Evolutionary conservation across 345 rosid species (phyloP), one percentile per base, ranked within the genome.

Genomic region (Excoecaria cochinchinensis): DNA sequence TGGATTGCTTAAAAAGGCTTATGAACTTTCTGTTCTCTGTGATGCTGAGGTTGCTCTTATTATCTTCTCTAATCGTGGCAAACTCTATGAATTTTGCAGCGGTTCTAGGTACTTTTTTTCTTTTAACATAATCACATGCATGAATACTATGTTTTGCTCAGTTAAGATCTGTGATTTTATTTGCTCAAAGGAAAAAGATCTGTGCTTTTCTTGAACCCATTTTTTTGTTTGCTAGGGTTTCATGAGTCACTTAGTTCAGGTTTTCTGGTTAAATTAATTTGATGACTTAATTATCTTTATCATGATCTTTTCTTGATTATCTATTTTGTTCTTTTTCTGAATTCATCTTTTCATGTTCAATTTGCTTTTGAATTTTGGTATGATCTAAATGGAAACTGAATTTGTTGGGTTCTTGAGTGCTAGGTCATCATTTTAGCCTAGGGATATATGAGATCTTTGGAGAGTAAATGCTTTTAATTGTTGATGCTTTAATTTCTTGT

Each of bases 31-130:
- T 16, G 76, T 88, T 62, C 88, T 88, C 50, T 86, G 91, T 75
- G 89, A 88, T 78, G 91, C 91, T 67, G 91, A 88, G 75, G 86
- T 88, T 77, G 88, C 87, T 73, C 90, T 88, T 71, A 86, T 88
- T 75, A 72, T 88, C 75, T 88, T 88, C 83, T 86, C 92, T 50
- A 83, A 66, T 73, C 86, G 87, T 4, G 90, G 90, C 61, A 88
- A 86, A 78, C 90, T 86, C 77, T 84, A 66, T 77, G 90, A 89
- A 79, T 89, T 85, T 76, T 89, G 85, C 58, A 89, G 92, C 89
- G 77, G 74, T 74, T 71, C 84, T 69, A 83, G 89, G 91, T 88
- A 83, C 42, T 44, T 24, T 9, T 42, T 17, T 70, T 19, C 56
- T 42, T 42, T 42, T 5, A 42, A 8, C 46, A 42, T 8, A 42